Conservation (phyloP, 768 basidiomycete species). For the Tricholoma sp. region DNA sequence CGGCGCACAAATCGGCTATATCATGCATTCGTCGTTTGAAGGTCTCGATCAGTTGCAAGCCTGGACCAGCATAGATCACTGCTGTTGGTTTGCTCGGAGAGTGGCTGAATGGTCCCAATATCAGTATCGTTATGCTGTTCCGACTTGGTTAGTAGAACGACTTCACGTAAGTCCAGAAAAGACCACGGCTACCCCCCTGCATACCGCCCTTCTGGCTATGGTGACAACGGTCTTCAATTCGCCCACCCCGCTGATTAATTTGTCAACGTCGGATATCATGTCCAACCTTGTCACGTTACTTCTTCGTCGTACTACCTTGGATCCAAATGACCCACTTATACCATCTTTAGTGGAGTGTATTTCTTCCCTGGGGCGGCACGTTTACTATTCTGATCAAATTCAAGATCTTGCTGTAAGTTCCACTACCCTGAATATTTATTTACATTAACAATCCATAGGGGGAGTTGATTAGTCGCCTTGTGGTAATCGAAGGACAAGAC, state of each 20-base stretch:
- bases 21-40: slow-evolving; percentile 70
- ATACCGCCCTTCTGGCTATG: slow-evolving; percentile 68
- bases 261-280: slow-evolving; percentile 87
- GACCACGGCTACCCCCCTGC: slow-evolving; percentile 40
- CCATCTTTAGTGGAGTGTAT: slow-evolving; percentile 70
- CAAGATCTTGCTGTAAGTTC: slow-evolving; percentile 71
- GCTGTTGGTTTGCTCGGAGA: slow-evolving; percentile 76
- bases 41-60: slow-evolving; percentile 54
- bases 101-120: slow-evolving; percentile 87
- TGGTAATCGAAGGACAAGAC: slow-evolving; percentile 64
- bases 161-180: slow-evolving; percentile 61
- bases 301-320: slow-evolving; percentile 60
- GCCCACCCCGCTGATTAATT: slow-evolving; percentile 76
- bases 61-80: slow-evolving; percentile 69
- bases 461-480: slow-evolving; percentile 73
- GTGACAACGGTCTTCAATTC: slow-evolving; percentile 79
- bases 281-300: slow-evolving; percentile 73
- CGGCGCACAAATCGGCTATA: slow-evolving; percentile 63
- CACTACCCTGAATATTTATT: slow-evolving; percentile 1
- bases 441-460: slow-evolving; percentile 30
- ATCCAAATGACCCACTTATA: slow-evolving; percentile 61
- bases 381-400: slow-evolving; percentile 95
- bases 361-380: slow-evolving; percentile 79
- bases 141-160: slow-evolving; percentile 77
- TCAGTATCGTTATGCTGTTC: slow-evolving; percentile 88